phyloP scores from a whole-genome alignment of 2,329 filamentous ascomycete genomes.

The Pseudogymnoascus sp. region DNA sequence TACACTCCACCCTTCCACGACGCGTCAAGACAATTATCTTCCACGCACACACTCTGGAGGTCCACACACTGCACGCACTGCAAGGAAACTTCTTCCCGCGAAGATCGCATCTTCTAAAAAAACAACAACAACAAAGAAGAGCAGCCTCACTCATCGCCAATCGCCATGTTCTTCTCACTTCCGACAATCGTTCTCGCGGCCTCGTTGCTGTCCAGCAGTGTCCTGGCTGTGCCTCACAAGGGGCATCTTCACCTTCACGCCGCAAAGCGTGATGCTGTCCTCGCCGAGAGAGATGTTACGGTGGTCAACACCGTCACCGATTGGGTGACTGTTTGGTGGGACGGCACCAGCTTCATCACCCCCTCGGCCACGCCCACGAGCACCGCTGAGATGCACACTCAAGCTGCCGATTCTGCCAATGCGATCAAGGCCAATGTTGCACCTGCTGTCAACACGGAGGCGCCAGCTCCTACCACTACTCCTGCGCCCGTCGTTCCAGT shows the following conservation, averaged over 20 bases:
- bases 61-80: neutral
- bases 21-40: neutral
- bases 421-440: slow-evolving; percentile 15
- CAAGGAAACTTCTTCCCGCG: neutral
- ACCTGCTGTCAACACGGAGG: neutral
- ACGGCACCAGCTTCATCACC: slow-evolving; percentile 20
- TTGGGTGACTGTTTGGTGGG: slow-evolving; percentile 17
- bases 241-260: slow-evolving; percentile 18
- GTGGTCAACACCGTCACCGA: slow-evolving; percentile 7
- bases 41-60: neutral
- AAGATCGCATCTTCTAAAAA: slow-evolving; percentile 4
- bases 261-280: slow-evolving; percentile 16
- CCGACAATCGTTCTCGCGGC: slow-evolving; percentile 23
- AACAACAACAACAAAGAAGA: neutral
- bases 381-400: neutral
- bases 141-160: neutral
- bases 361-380: neutral
- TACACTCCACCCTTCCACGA: neutral
- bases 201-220: slow-evolving; percentile 26
- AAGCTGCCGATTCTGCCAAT: neutral
- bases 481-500: slow-evolving; percentile 10
- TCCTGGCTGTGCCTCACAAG: slow-evolving; percentile 17
- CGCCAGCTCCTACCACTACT: slow-evolving; percentile 7
- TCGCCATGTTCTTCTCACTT: slow-evolving; percentile 22
- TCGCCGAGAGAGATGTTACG: slow-evolving; percentile 11